These are phyloP conservation scores for Candida adriatica DNA, from an alignment of 805 yeast species.

Conservation along the genomic window DNA sequence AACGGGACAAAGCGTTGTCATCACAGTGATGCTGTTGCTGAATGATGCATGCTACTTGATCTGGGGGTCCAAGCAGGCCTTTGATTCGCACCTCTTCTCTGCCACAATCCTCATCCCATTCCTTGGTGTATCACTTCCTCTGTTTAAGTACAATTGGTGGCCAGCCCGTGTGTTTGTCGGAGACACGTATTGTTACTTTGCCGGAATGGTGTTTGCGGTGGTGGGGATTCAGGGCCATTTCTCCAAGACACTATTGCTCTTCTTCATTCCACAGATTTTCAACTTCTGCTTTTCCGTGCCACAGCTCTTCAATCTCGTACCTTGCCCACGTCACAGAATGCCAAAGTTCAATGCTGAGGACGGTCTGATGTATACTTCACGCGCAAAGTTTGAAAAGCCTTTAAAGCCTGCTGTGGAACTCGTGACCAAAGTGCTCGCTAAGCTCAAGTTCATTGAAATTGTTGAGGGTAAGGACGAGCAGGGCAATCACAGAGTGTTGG, in stretches of 20 bases:
- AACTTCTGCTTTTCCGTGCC: slow-evolving; percentile 91
- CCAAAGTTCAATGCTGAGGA: slow-evolving; percentile 67
- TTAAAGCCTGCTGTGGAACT: slow-evolving; percentile 27
- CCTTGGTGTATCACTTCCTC: slow-evolving; percentile 72
- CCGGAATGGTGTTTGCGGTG: slow-evolving; percentile 98
- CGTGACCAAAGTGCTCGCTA: slow-evolving; percentile 40
- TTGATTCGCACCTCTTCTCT: slow-evolving; percentile 77
- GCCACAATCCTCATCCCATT: slow-evolving; percentile 78
- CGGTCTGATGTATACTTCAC: slow-evolving; percentile 72
- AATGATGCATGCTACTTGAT: slow-evolving; percentile 73
- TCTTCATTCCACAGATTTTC: slow-evolving; percentile 85
- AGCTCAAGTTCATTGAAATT: slow-evolving; percentile 40
- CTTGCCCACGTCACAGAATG: slow-evolving; percentile 93
- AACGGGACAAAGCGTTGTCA: slow-evolving; percentile 86
- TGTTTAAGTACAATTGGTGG: slow-evolving; percentile 77
- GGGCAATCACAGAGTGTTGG: slow-evolving; percentile 22
- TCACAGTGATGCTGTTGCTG: slow-evolving; percentile 60
- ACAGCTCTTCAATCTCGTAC: slow-evolving; percentile 77
- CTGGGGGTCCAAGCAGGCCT: slow-evolving; percentile 32
- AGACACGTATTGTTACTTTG: slow-evolving; percentile 95
- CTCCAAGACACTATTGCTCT: slow-evolving; percentile 81
- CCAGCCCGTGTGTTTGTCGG: slow-evolving; percentile 96
- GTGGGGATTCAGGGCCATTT: slow-evolving; percentile 96
- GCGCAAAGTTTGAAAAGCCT: slow-evolving; percentile 34
- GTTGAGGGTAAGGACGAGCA: slow-evolving; percentile 19